Conservation (phyloP, 805 yeast genomes). For the Saccharomycopsis sp. region DNA sequence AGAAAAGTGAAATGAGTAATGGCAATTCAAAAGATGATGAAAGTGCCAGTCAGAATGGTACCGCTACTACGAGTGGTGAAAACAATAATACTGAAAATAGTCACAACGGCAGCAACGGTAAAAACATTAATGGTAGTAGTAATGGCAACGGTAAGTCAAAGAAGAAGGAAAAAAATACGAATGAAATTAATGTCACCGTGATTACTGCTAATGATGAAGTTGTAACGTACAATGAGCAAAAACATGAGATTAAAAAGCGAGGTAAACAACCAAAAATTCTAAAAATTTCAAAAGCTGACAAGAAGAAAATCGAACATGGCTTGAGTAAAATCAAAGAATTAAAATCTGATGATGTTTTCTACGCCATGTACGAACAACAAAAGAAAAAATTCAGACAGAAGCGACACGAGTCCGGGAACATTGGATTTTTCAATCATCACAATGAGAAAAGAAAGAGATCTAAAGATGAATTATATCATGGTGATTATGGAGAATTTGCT, state of each 20-base stretch:
- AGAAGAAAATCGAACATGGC: conserved; percentile 8
- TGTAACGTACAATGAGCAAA: neutral
- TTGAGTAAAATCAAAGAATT: conserved; percentile 9
- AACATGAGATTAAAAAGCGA: conserved; percentile 2
- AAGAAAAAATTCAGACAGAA: conserved; percentile 2
- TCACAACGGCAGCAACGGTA: neutral
- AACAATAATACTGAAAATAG: neutral
- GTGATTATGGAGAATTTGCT: conserved; percentile 19
- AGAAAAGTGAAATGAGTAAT: neutral
- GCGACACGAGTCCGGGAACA: conserved; percentile 14
- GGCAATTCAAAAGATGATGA: neutral
- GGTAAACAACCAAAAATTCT: conserved; percentile 1
- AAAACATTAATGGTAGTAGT: neutral
- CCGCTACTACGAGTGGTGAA: neutral
- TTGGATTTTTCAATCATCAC: conserved; percentile 7
- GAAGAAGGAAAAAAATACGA: neutral
- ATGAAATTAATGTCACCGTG: neutral
- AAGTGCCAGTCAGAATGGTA: neutral
- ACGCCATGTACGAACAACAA: conserved; percentile 4
- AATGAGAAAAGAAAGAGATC: neutral
- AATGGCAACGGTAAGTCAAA: conserved; percentile 2
- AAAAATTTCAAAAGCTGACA: conserved; percentile 13
- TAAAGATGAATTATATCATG: neutral
- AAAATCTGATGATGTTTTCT: conserved; percentile 12
- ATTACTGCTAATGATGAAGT: neutral